Conservation (phyloP, 2,329 filamentous ascomycete genomes). For the Malbranchea zuffiana region DNA sequence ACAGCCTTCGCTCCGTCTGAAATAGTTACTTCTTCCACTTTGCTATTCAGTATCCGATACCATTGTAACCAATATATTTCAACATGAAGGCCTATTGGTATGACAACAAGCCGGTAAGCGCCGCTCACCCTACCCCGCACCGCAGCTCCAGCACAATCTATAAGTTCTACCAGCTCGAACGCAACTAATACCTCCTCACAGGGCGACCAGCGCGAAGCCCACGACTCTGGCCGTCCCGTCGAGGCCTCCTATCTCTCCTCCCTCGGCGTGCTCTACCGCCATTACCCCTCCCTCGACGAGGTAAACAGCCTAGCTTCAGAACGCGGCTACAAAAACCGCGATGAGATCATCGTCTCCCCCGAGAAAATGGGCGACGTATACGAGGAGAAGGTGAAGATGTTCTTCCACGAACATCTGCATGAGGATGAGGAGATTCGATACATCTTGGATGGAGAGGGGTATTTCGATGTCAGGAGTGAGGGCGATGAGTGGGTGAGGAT, state of each 20-base stretch:
- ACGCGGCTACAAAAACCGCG: slow-evolving; percentile 85
- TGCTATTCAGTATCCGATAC: too few relatives aligned
- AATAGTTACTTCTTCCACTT: too few relatives aligned
- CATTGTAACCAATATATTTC: too few relatives aligned
- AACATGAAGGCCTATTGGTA: slow-evolving; percentile 62
- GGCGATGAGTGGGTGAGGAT: slow-evolving; percentile 86
- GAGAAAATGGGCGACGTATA: slow-evolving; percentile 74
- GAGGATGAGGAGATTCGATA: slow-evolving; percentile 98
- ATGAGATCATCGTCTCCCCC: slow-evolving; percentile 83
- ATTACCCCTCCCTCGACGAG: slow-evolving; percentile 50
- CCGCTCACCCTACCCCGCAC: slow-evolving; percentile 3
- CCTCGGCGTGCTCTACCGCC: slow-evolving; percentile 72
- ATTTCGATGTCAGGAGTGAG: slow-evolving; percentile 80
- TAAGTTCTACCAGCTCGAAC: slow-evolving; percentile 2
- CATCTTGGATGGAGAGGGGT: slow-evolving; percentile 76
- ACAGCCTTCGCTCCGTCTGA: too few relatives aligned
- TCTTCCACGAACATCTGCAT: slow-evolving; percentile 92
- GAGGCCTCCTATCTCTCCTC: slow-evolving; percentile 53
- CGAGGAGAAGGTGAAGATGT: slow-evolving; percentile 84
- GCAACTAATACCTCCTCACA: slow-evolving; percentile 29
- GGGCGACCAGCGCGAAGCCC: slow-evolving; percentile 87
- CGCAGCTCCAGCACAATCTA: not conserved
- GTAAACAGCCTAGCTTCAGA: slow-evolving; percentile 65
- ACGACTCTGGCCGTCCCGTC: slow-evolving; percentile 70
- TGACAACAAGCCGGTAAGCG: slow-evolving; percentile 51